Evolutionary conservation across 257 asterid species (phyloP).

Genomic region (Solanum acaule): DNA sequence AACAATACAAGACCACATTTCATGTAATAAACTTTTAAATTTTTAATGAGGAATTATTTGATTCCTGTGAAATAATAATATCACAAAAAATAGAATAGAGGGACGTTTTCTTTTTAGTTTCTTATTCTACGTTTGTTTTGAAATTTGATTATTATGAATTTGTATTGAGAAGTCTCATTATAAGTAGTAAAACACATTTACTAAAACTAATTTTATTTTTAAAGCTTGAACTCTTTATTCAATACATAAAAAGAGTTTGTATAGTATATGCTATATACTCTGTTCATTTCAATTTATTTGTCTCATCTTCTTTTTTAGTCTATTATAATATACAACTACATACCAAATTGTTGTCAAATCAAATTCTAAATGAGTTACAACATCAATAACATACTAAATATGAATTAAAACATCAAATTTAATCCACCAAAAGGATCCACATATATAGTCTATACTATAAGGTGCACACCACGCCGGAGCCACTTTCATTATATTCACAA

Average conservation of each 20-base stretch:
- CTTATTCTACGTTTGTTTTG: background rate
- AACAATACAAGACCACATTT: background rate
- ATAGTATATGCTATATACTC: background rate
- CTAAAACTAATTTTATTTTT: background rate
- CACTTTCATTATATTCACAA: too few relatives aligned
- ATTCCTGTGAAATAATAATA: background rate
- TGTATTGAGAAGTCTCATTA: background rate
- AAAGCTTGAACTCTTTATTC: background rate
- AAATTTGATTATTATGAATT: background rate
- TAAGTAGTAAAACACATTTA: background rate
- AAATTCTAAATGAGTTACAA: background rate
- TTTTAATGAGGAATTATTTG: background rate
- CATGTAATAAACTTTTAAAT: background rate
- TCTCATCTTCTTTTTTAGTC: background rate
- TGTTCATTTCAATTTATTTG: background rate
- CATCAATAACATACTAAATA: background rate
- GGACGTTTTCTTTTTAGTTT: background rate
- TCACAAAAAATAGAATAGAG: background rate
- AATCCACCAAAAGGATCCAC: background rate
- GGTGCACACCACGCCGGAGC: background rate
- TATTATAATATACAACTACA: background rate
- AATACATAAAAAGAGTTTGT: background rate
- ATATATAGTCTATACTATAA: too few relatives aligned
- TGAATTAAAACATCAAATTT: background rate
- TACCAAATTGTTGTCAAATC: background rate